Base-by-base conservation (phyloP, 257 asterid genomes). In the Rauvolfia tetraphylla region DNA sequence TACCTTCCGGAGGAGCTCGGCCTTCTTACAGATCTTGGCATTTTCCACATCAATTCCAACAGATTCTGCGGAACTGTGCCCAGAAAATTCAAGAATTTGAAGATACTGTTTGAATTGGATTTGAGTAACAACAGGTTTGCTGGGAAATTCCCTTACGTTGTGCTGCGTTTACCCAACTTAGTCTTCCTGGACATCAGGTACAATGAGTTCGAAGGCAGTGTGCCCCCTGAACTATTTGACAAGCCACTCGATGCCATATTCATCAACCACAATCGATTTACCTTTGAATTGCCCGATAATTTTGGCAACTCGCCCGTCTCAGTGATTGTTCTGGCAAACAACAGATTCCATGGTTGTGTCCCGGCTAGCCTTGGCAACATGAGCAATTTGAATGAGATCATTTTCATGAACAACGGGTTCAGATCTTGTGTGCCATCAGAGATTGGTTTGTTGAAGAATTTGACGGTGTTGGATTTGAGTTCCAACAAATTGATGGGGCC, bases 301-400 rank as follows among this genome's bases (percentile, higher is more conserved):
- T 92, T 92, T 27, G 98, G 98, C 0, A 92, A 92, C 78, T 92
- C 98, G 7, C 98, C 98, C 29, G 98, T 92, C 4, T 92, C 98
- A 0, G 98, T 92, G 31, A 89, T 92, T 56, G 98, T 92, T 2
- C 53, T 92, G 23, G 97, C 97, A 2, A 88, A 85, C 81, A 92
- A 92, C 74, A 86, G 80, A 49, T 92, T 92, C 79, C 98, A 90
- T 74, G 98, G 98, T 20, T 90, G 98, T 61, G 84, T 92, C 1
- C 98, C 97, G 17, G 89, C 94, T 38, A 90, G 98, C 38, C 79
- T 92, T 0, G 98, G 96, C 0, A 92, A 90, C 39, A 92, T 92
- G 98, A 87, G 81, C 80, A 87, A 86, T 75, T 73, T 92, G 73
- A 86, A 92, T 25, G 98, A 92, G 87, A 83, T 88, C 9, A 86